Evolutionary conservation across 2,329 filamentous ascomycete genomes (phyloP).

Genomic region (Botryosphaeria dothidea): DNA sequence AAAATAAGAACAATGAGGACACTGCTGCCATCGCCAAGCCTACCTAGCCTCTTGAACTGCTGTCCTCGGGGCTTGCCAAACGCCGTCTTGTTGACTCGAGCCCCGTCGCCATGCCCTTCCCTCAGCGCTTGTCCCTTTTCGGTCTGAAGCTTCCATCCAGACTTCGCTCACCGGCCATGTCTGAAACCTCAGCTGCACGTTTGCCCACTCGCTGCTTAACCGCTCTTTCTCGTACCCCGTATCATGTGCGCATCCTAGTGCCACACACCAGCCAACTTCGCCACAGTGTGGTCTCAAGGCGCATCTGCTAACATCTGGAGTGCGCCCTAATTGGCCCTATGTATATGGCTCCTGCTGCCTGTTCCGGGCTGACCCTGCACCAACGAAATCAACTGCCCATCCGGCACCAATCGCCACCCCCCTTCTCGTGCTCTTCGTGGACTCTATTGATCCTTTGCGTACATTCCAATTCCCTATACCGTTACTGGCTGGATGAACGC

Average conservation of each 20-base stretch:
- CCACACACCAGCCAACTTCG: neutral
- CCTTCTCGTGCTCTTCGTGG: neutral
- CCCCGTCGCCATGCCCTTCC: neutral
- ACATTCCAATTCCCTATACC: too few relatives aligned
- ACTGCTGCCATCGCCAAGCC: neutral
- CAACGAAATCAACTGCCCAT: neutral
- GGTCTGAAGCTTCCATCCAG: neutral
- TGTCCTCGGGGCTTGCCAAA: neutral
- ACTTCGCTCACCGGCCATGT: neutral
- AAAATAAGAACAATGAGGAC: neutral
- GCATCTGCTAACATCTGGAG: neutral
- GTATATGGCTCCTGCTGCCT: neutral
- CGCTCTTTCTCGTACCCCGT: neutral
- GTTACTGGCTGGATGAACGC: neutral
- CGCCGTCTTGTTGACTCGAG: neutral
- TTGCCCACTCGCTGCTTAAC: neutral
- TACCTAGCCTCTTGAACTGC: neutral
- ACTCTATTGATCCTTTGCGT: neutral
- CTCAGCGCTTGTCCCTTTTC: neutral
- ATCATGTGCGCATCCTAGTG: neutral
- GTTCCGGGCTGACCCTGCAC: neutral
- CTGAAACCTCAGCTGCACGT: neutral
- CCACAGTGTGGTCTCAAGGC: neutral
- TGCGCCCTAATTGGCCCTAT: neutral
- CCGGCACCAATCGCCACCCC: neutral